phyloP scores from a whole-genome alignment of 345 rosid genomes.

The Populus davidiana region DNA sequence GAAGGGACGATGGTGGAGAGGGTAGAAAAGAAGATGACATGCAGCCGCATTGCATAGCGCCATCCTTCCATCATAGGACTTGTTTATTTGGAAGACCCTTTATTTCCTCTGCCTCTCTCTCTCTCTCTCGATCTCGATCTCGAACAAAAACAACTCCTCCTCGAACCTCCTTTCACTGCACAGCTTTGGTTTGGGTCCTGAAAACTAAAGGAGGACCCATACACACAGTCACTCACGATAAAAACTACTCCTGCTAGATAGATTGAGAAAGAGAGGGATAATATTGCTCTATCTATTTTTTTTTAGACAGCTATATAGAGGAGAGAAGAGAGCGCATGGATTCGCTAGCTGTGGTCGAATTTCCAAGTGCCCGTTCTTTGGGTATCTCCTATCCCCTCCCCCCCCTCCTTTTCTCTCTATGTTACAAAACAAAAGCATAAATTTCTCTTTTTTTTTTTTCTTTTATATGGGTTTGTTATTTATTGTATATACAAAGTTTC shows the following conservation, averaged over 20 bases:
- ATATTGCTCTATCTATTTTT: neutral
- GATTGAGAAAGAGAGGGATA: neutral
- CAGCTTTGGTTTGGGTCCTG: conserved; percentile 28
- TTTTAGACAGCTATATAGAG: neutral
- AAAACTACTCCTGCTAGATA: neutral
- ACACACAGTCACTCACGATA: neutral
- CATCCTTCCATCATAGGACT: neutral
- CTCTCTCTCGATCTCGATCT: neutral
- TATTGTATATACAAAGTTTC: neutral
- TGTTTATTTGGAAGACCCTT: neutral
- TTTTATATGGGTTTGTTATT: conserved; percentile 4
- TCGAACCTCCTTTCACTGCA: conserved; percentile 35
- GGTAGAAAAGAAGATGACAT: conserved; percentile 24
- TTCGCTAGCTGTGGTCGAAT: conserved; percentile 30
- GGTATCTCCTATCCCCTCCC: conserved; percentile 24
- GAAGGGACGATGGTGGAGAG: conserved; percentile 1
- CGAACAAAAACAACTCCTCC: conserved; percentile 20
- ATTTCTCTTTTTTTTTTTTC: neutral
- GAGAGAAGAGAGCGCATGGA: conserved; percentile 14
- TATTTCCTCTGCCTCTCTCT: neutral
- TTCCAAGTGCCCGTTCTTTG: conserved; percentile 11
- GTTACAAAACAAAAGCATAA: neutral
- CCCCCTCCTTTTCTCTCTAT: neutral
- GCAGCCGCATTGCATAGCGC: conserved; percentile 40
- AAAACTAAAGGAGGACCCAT: conserved; percentile 23